These are phyloP conservation scores for Phlyctochytrium arcticum DNA, from an alignment of 192 early-diverging fungal species.

Conservation along the genomic window DNA sequence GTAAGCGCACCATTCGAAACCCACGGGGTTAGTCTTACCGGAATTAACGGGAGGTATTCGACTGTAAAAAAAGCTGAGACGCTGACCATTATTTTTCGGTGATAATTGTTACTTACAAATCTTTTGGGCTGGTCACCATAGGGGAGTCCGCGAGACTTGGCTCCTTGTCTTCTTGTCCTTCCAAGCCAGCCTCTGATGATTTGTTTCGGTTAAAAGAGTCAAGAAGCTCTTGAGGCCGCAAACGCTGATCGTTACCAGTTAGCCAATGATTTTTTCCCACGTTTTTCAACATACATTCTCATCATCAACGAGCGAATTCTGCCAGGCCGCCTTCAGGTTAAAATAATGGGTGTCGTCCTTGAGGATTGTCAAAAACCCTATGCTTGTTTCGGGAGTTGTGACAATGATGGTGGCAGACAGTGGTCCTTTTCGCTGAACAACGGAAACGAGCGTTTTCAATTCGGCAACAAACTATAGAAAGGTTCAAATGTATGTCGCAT, in stretches of 20 bases:
- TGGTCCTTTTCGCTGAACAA: slow-evolving; percentile 23
- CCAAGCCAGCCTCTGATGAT: slow-evolving; percentile 3
- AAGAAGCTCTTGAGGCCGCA: slow-evolving; percentile 34
- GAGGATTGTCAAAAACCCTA: too few relatives aligned
- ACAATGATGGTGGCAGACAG: slow-evolving; percentile 34
- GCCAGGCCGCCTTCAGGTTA: slow-evolving; percentile 25
- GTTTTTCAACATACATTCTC: too few relatives aligned
- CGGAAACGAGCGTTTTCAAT: slow-evolving; percentile 36
- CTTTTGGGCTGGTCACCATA: neutral
- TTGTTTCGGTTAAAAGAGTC: slow-evolving; percentile 3
- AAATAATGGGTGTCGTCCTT: slow-evolving; percentile 30
- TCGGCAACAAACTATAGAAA: slow-evolving; percentile 39
- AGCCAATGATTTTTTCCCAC: too few relatives aligned
- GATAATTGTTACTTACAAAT: neutral
- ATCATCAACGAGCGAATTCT: too few relatives aligned
- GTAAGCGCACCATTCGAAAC: too few relatives aligned
- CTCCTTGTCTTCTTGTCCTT: neutral
- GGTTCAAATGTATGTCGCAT: neutral
- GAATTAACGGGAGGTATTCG: neutral
- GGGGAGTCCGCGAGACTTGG: neutral
- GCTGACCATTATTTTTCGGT: neutral
- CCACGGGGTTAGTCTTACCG: too few relatives aligned
- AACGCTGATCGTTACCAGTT: too few relatives aligned
- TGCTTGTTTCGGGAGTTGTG: slow-evolving; percentile 4
- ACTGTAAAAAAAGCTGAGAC: too few relatives aligned